Base-by-base conservation (phyloP, 2,329 filamentous ascomycete genomes). In the Colletotrichum scovillei region DNA sequence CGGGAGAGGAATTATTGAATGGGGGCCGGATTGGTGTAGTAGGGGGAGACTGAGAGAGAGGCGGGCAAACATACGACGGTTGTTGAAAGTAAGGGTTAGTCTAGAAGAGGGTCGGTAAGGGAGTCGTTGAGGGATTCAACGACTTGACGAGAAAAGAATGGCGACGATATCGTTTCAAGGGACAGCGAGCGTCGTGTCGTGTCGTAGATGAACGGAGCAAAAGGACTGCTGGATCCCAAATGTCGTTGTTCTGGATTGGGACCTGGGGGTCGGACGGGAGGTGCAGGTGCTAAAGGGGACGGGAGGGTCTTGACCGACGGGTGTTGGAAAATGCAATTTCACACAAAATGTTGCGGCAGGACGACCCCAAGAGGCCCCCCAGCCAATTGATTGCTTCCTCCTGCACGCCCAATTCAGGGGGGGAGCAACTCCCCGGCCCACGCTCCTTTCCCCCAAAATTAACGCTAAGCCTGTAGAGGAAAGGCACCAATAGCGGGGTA, bases 301-400 rank as follows among this genome's bases (percentile, higher is more conserved):
- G 69, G 72, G 72, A 76, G 69, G 70, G 70, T 74, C 73, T 75
- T 74, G 75, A 73, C 70, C 67, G 74, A 75, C 63, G 57, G 75
- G 63, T 73, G 73, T 73, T 69, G 67, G 77, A 78, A 81, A 80
- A 79, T 80, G 81, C 78, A 82, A 82, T 82, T 82, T 82, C 80
- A 82, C 79, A 80, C 75, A 78, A 82, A 81, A 80, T 81, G 79
- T 80, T 81, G 78, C 80, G 77, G 80, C 75, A 77, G 75, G 76
- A 74, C 68, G 65, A 66, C 46, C 69, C 74, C 67, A 72, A 73
- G 49, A 26, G 24, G 12, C 53, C 46, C 28, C 55, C 68, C 73
- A 74, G 73, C 76, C 76, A 77, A 77, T 77, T 74, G 71, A 57
- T 60, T 59, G 70, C 64, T 59, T 55, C 67, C 35, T 66, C 58